Base-by-base conservation (phyloP, 805 yeast genomes). In the Candida stauntonica region DNA sequence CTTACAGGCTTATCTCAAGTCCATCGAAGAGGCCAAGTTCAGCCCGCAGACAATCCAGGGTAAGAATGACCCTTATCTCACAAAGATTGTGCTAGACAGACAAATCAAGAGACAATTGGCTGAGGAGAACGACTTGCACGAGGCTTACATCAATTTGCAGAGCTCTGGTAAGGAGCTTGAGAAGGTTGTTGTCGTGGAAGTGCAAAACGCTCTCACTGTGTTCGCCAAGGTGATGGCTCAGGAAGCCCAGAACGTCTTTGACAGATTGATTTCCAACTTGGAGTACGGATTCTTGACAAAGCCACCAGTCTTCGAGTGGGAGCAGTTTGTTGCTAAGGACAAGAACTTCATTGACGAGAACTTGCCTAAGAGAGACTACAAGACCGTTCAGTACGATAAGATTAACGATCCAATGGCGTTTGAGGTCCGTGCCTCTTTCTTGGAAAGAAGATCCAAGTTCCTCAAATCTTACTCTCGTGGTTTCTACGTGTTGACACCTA, bases 361-460 rank as follows among this genome's bases (percentile, higher is more conserved):
- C 34, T 58, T 78, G 33, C 81, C 84, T 44, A 72, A 74, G 63
- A 69, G 95, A 51, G 75, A 72, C 38, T 61, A 72, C 38, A 69
- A 71, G 33, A 85, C 81, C 42, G 72, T 88, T 35, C 56, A 58
- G 8, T 89, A 87, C 55, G 79, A 79, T 21, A 72, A 80, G 54
- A 85, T 77, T 55, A 72, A 72, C 51, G 84, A 87, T 38, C 77
- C 87, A 11, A 66, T 86, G 46, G 76, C 89, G 12, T 65, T 61
- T 36, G 80, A 77, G 47, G 72, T 89, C 27, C 75, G 86, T 38
- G 75, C 87, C 11, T 96, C 97, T 3, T 75, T 70, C 47, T 68
- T 91, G 46, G 98, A 93, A 61, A 75, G 96, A 60, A 74, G 95
- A 53, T 86, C 97, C 6, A 91, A 91, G 68, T 89, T 78, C 59